Evolutionary conservation across 225 moss, liverwort and hornwort genomes (phyloP), one percentile per base, ranked within the genome.

Genomic region (Anthoceros angustus): DNA sequence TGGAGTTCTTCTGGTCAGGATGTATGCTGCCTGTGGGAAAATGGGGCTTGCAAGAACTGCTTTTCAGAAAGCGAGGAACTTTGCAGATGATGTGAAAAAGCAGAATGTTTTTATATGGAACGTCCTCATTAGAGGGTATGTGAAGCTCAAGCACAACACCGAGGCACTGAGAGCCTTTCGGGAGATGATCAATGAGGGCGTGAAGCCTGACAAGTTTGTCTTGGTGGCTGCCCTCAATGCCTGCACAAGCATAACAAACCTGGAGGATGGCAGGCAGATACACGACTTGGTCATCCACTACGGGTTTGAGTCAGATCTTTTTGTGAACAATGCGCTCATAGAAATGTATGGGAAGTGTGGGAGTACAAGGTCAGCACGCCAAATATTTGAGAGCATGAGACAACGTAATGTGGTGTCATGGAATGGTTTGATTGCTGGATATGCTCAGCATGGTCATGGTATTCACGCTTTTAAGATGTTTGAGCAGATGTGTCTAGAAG

Each of bases 21-120:
- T 55, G 55, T 55, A 55, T 55, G 18, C n/a, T n/a, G 55, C 55
- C 6, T 55, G 55, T n/a, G 55, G 55, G 7, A 55, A 55, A 55
- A 55, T 55, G 55, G 55, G 55, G 6, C 14, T 55, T 18, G 55
- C 55, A 8, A 55, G 55, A 23, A 55, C 7, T 7, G 55, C 55
- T 55, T n/a, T 55, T 15, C n/a, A n/a, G n/a, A 55, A 55, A 20
- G 18, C 55, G n/a, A 55, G 55, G 55, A 55, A 20, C 55, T 55
- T 15, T 23, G 55, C 15, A 15, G 18, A 55, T 23, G 55, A 55
- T n/a, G 0, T 18, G 14, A 20, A 7, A 20, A 55, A 55, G 55
- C 8, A 55, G 55, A 55, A 55, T 15, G 55, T 55, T 18, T 55
- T 55, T 5, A 55, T 55, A 7, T 55, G 55, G 55, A 55, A 18